Evolutionary conservation across 2,329 filamentous ascomycete species (phyloP), one percentile per base, ranked within the genome.

Genomic region (Botrytis galanthina): DNA sequence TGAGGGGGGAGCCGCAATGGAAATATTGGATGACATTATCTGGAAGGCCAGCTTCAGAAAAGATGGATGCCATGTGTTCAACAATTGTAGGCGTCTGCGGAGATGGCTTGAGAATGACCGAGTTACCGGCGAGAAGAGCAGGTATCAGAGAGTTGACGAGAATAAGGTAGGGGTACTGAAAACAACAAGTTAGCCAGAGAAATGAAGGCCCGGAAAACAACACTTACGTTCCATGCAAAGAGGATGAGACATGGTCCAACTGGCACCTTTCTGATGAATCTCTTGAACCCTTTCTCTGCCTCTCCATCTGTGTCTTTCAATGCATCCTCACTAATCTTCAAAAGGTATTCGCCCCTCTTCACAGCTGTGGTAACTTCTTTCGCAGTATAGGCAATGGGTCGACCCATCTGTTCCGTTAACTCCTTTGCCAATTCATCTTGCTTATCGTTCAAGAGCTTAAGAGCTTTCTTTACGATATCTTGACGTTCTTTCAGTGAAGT

Each of bases 1-100:
- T 88, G 63, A 85, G 85, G 39, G 92, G 90, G 67, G 93, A 93
- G 71, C 95, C 95, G 79, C 91, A 93, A 85, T 98, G 95, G 84
- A 98, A 94, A 82, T 93, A 95, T 83, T 98, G 95, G 72, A 98
- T 88, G 72, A 98, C 94, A 75, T 94, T 91, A 62, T 90, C 82
- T 35, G 94, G 94, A 51, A 98, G 87, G 16, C 95, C 95, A 29
- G 94, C 94, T 79, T 94, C 89, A 61, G 85, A 82, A 82, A 98
- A 97, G 71, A 93, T 89, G 76, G 91, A 87, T 73, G 92, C 85
- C 32, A 97, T 88, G 75, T 94, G 93, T 85, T 98, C 95, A 60
- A 90, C 95, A 75, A 97, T 91, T 0, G 95, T 97, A 2, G 95
- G 95, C 1, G 95, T 98, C 83, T 98, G 95, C 16, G 95, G 95